phyloP scores from a whole-genome alignment of 2,329 filamentous ascomycete species.

The Akanthomyces dipterigenus region DNA sequence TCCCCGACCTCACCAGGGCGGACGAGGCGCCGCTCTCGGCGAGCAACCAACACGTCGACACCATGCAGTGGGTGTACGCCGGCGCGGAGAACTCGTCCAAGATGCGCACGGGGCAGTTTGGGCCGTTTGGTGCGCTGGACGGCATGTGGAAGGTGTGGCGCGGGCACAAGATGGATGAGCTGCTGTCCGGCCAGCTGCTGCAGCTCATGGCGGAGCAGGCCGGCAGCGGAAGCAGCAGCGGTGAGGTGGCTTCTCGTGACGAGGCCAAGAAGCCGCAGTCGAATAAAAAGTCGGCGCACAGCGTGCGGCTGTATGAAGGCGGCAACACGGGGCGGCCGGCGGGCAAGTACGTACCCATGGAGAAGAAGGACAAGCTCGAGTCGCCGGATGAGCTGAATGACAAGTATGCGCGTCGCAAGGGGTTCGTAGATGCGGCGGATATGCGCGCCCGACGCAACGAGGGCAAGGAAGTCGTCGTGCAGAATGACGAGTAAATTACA shows the following conservation, averaged over 20 bases:
- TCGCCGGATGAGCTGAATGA: conserved; percentile 52
- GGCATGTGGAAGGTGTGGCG: conserved; percentile 80
- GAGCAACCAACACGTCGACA: conserved; percentile 38
- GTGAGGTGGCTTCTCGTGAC: conserved; percentile 22
- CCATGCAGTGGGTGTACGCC: conserved; percentile 71
- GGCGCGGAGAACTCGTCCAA: conserved; percentile 51
- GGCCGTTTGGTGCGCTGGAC: conserved; percentile 60
- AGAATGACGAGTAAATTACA: conserved; percentile 17
- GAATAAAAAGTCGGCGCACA: conserved; percentile 20
- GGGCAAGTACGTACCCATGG: conserved; percentile 49
- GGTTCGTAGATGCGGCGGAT: conserved; percentile 46
- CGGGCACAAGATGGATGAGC: conserved; percentile 80
- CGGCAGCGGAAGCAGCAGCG: conserved; percentile 39
- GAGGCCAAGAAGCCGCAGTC: neutral
- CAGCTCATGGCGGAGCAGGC: conserved; percentile 46
- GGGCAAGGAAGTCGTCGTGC: conserved; percentile 24
- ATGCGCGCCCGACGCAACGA: conserved; percentile 31
- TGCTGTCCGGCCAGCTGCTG: conserved; percentile 69
- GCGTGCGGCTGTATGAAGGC: conserved; percentile 44
- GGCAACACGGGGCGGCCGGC: conserved; percentile 43
- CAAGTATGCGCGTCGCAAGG: conserved; percentile 54
- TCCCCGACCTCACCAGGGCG: conserved; percentile 42
- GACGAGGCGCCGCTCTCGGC: conserved; percentile 20
- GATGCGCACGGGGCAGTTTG: conserved; percentile 48
- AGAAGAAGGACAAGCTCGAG: conserved; percentile 43